phyloP scores from a whole-genome alignment of 2,329 filamentous ascomycete genomes.

The Fusarium sp. region DNA sequence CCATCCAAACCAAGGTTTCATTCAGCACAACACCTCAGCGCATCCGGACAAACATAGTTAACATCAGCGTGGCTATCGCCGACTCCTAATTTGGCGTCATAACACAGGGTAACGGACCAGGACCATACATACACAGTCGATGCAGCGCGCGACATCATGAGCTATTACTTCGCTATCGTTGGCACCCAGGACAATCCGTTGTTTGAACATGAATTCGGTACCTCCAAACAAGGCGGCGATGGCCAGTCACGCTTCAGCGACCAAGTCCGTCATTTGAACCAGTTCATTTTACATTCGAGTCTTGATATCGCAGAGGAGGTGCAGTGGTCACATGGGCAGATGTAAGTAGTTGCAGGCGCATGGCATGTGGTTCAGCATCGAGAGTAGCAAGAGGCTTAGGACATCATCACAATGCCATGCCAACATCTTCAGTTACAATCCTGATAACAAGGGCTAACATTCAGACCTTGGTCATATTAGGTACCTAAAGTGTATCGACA shows the following conservation, averaged over 20 bases:
- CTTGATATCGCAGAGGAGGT: slow-evolving; percentile 96
- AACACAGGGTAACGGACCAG: not conserved
- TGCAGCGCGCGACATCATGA: slow-evolving; percentile 71
- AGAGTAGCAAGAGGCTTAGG: slow-evolving; percentile 4
- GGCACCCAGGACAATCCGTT: slow-evolving; percentile 95
- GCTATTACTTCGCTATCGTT: slow-evolving; percentile 98
- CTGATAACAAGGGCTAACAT: not conserved
- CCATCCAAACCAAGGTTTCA: not conserved
- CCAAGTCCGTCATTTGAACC: slow-evolving; percentile 92
- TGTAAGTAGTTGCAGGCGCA: slow-evolving; percentile 64
- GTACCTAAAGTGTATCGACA: slow-evolving; percentile 97
- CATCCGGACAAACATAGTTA: slow-evolving; percentile 2
- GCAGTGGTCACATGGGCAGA: slow-evolving; percentile 88
- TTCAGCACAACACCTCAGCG: not conserved
- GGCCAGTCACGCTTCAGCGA: slow-evolving; percentile 89
- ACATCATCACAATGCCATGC: not conserved
- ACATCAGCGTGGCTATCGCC: slow-evolving; percentile 8
- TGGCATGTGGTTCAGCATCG: not conserved
- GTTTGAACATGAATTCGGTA: slow-evolving; percentile 97
- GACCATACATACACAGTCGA: slow-evolving; percentile 32
- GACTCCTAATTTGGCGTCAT: not conserved
- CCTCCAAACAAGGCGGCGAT: slow-evolving; percentile 94
- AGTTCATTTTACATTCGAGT: slow-evolving; percentile 95
- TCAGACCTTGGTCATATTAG: slow-evolving; percentile 57
- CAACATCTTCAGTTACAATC: not conserved